Percentiles rank a stretch among this genome's conserved stretches.
Evolutionary conservation across 179 eudicot species (phyloP).

Genomic region (Vitellaria paradoxa): DNA sequence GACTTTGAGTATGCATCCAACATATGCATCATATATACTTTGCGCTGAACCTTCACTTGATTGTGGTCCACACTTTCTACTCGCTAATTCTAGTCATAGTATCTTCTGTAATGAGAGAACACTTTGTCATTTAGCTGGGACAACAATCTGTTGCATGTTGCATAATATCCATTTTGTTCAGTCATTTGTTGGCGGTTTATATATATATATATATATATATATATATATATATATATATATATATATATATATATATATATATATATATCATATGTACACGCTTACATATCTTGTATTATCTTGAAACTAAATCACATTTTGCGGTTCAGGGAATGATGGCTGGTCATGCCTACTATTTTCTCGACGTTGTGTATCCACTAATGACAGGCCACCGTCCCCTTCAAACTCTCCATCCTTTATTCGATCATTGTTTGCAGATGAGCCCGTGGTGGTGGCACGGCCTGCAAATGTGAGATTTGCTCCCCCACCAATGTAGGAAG

Average conservation of each 20-base stretch:
- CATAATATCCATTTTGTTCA: too few species aligned
- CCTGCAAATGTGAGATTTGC: slow-evolving; percentile 80
- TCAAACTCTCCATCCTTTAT: slow-evolving; percentile 64
- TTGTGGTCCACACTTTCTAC: not conserved
- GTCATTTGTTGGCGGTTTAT: too few species aligned
- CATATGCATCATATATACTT: too few species aligned
- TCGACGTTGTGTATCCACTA: slow-evolving; percentile 89
- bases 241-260: too few species aligned
- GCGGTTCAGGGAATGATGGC: slow-evolving; percentile 88
- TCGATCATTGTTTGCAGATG: slow-evolving; percentile 76
- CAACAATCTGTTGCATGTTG: too few species aligned
- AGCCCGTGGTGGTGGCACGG: slow-evolving; percentile 77
- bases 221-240: too few species aligned
- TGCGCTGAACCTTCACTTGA: too few species aligned
- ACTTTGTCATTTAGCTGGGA: too few species aligned
- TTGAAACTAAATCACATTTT: not conserved
- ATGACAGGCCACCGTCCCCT: slow-evolving; percentile 93
- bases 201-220: too few species aligned
- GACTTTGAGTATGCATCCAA: not conserved
- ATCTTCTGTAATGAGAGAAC: too few species aligned
- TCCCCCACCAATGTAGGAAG: slow-evolving; percentile 64
- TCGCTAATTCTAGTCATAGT: not conserved
- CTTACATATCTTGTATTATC: not conserved
- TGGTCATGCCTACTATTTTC: slow-evolving; percentile 98
- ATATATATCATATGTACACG: too few species aligned